Evolutionary conservation across 108 stramenopile species (phyloP).

Genomic region (Skeletonema marinoi): DNA sequence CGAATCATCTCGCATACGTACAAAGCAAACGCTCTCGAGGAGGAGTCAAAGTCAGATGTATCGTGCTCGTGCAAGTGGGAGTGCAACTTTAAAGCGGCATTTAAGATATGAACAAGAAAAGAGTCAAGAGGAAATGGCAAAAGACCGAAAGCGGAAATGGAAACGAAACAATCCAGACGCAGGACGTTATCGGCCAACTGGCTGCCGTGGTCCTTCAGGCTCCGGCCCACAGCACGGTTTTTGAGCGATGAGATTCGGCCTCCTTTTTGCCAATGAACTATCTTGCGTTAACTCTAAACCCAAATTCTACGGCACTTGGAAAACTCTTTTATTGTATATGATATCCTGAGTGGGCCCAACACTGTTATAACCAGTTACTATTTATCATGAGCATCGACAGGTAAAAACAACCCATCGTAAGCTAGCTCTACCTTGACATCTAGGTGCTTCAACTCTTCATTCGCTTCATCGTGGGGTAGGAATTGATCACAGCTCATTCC

Average conservation of each 20-base stretch:
- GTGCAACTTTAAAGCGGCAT: conserved; percentile 63
- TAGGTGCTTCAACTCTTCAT: conserved; percentile 50
- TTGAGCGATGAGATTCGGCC: not conserved
- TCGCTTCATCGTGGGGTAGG: conserved; percentile 80
- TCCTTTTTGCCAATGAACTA: too few species aligned
- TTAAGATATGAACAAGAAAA: conserved; percentile 64
- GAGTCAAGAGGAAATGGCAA: conserved; percentile 81
- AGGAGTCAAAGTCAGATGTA: conserved; percentile 57
- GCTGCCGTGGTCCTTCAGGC: conserved; percentile 38
- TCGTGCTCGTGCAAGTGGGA: conserved; percentile 43
- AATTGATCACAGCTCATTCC: conserved; percentile 88
- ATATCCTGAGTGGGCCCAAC: too few species aligned
- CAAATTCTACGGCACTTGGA: too few species aligned
- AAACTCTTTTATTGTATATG: too few species aligned
- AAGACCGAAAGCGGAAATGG: conserved; percentile 77
- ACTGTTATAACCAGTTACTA: not conserved
- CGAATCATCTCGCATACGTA: conserved; percentile 45
- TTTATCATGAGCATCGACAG: not conserved
- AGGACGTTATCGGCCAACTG: conserved; percentile 78
- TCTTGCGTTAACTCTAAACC: not conserved
- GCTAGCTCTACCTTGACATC: conserved; percentile 58
- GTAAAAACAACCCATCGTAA: conserved; percentile 59
- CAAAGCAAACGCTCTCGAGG: conserved; percentile 59
- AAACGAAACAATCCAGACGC: conserved; percentile 80
- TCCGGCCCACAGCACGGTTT: not conserved